These are phyloP conservation scores for Thalassiosira hispida DNA, from an alignment of 352 stramenopile species.

Conservation along the genomic window DNA sequence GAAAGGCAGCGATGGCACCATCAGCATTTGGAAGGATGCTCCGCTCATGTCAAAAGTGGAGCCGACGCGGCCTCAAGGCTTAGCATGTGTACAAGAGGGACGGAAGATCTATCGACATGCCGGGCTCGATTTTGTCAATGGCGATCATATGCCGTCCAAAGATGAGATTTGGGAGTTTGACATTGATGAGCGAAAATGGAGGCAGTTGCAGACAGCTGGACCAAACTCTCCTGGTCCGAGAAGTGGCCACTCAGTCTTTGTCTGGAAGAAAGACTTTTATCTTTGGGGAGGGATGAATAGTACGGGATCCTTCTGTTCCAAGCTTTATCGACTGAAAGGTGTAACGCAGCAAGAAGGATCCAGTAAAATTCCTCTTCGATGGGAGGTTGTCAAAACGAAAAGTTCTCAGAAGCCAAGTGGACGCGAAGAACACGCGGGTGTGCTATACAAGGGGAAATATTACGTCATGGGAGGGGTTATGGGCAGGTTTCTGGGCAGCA, in stretches of 20 bases:
- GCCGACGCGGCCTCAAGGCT: slow-evolving; percentile 5
- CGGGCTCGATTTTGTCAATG: slow-evolving; percentile 4
- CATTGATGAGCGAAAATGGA: slow-evolving; percentile 23
- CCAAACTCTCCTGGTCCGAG: slow-evolving; percentile 19
- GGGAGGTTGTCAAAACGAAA: slow-evolving; percentile 31
- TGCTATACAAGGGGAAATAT: slow-evolving; percentile 46
- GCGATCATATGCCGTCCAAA: background rate
- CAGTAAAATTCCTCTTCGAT: too few relatives aligned
- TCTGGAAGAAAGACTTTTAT: slow-evolving; percentile 25
- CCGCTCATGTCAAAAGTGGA: slow-evolving; percentile 9
- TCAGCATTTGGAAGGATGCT: slow-evolving; percentile 20
- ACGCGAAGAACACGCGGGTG: slow-evolving; percentile 25
- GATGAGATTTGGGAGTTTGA: slow-evolving; percentile 21
- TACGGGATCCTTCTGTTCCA: background rate
- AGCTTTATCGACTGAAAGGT: slow-evolving; percentile 20
- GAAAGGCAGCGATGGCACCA: slow-evolving; percentile 3
- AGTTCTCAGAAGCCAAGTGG: background rate
- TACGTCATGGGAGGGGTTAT: slow-evolving; percentile 22
- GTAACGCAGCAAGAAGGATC: background rate
- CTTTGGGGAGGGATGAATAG: slow-evolving; percentile 23
- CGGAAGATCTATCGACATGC: slow-evolving; percentile 35
- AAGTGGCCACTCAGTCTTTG: slow-evolving; percentile 32
- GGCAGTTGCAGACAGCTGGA: slow-evolving; percentile 1
- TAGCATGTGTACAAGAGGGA: slow-evolving; percentile 8
- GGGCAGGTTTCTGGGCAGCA: background rate